A percentile compares a stretch with the other conserved stretches of the same genome.
Conservation (phyloP, 371 early-diverging fungal species). For the Saksenaea oblongispora region DNA sequence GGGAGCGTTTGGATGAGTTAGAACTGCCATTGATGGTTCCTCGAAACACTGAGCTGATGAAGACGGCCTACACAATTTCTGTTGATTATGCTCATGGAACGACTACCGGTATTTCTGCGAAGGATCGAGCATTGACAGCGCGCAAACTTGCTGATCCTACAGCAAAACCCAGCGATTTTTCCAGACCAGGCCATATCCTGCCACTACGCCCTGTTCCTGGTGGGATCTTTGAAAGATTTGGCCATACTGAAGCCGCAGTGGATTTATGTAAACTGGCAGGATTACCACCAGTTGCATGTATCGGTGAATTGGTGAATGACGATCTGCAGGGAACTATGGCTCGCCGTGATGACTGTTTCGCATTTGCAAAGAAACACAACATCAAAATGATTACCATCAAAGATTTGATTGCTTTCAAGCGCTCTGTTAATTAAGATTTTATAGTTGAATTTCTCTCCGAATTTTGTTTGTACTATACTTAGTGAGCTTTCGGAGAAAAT, state of each 20-base stretch:
- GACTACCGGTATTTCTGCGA: constrained; percentile 95
- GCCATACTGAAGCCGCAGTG: constrained; percentile 94
- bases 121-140: constrained; percentile 85
- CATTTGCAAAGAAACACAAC: constrained; percentile 79
- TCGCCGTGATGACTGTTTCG: constrained; percentile 86
- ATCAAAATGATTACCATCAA: constrained; percentile 89
- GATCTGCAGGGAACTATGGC: constrained; percentile 81
- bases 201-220: constrained; percentile 83
- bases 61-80: constrained; percentile 92
- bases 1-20: constrained; percentile 77
- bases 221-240: constrained; percentile 82
- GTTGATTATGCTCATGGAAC: constrained; percentile 85
- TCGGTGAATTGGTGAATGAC: constrained; percentile 90
- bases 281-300: constrained; percentile 81
- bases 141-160: constrained; percentile 75
- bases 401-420: constrained; percentile 75
- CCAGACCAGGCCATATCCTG: constrained; percentile 93
- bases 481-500: not conserved
- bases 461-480: not conserved
- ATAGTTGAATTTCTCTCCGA: not conserved
- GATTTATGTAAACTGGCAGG: constrained; percentile 89
- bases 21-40: constrained; percentile 93
- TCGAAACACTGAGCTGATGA: constrained; percentile 83
- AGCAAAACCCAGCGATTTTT: constrained; percentile 71
- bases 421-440: constrained; percentile 1